Conservation (phyloP, 176 grass and related monocot genomes). For the Cenchrus americanus region DNA sequence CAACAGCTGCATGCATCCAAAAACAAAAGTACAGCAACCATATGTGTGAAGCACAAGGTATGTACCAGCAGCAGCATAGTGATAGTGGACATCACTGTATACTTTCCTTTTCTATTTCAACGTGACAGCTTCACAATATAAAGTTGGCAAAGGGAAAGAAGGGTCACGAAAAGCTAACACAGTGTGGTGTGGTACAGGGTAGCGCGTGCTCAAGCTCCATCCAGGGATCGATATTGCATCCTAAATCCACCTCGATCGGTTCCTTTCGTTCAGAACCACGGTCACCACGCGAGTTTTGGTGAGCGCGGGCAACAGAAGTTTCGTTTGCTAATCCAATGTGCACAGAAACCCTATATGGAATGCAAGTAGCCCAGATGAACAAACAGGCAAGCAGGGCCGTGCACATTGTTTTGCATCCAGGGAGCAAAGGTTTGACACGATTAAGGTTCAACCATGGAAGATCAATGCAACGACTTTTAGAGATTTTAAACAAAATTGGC, state of each 20-base stretch:
- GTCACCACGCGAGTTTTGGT: no score
- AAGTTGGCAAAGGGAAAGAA: background rate
- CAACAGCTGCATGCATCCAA: background rate
- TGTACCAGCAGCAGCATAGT: background rate
- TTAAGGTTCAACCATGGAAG: background rate
- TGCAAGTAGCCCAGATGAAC: background rate
- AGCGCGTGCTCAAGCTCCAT: background rate
- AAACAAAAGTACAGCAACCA: background rate
- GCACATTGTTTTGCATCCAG: background rate
- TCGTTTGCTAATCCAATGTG: background rate
- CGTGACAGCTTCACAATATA: background rate
- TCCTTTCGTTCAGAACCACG: no score
- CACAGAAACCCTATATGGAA: background rate
- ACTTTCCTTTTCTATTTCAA: background rate
- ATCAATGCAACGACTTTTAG: conserved; percentile 5
- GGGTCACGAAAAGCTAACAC: conserved; percentile 17
- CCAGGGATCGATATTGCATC: background rate
- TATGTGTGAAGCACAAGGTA: background rate
- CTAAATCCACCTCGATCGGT: no score
- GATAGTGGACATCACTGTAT: background rate
- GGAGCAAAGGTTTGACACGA: background rate
- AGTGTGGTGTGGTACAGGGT: no score
- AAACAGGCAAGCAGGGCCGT: no score
- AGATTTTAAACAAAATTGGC: background rate
- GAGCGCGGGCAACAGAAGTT: background rate